Conservation (phyloP, 768 basidiomycete species). For the Mycena latifolia region DNA sequence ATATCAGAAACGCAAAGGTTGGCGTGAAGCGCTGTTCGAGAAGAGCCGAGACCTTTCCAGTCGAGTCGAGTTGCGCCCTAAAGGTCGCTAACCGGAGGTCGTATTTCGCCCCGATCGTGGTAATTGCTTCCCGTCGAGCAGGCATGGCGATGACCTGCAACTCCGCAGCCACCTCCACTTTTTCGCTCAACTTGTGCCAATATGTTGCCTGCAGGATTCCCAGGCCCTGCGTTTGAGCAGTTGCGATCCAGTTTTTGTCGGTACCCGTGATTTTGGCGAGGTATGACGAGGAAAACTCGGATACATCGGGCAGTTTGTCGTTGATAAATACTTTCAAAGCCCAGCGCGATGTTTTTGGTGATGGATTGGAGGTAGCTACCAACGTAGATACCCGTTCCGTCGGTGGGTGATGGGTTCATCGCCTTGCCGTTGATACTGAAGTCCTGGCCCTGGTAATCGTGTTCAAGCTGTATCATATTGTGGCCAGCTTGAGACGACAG, state of each 20-base stretch:
- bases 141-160: constrained; percentile 86
- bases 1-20: constrained; percentile 92
- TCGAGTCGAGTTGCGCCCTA: constrained; percentile 94
- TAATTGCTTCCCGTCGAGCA: constrained; percentile 88
- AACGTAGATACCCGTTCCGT: constrained; percentile 92
- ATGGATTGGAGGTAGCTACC: constrained; percentile 94
- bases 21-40: constrained; percentile 98
- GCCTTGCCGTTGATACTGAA: constrained; percentile 89
- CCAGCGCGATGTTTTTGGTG: constrained; percentile 90
- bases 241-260: constrained; percentile 92
- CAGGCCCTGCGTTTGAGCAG: constrained; percentile 85
- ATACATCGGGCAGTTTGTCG: constrained; percentile 76
- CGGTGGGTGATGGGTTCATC: constrained; percentile 90
- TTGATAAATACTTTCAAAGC: constrained; percentile 88
- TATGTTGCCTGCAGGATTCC: constrained; percentile 93
- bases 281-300: constrained; percentile 82
- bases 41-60: constrained; percentile 94
- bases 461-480: constrained; percentile 94
- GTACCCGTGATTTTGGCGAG: constrained; percentile 82
- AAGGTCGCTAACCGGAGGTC: constrained; percentile 95
- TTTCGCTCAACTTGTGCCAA: constrained; percentile 95
- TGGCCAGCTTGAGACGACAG: constrained; percentile 82
- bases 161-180: constrained; percentile 98
- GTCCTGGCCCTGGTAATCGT: constrained; percentile 92
- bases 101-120: constrained; percentile 96